These are phyloP conservation scores for Rhizoctonia solani DNA, from an alignment of 1,284 basidiomycete genomes.

Conservation along the genomic window DNA sequence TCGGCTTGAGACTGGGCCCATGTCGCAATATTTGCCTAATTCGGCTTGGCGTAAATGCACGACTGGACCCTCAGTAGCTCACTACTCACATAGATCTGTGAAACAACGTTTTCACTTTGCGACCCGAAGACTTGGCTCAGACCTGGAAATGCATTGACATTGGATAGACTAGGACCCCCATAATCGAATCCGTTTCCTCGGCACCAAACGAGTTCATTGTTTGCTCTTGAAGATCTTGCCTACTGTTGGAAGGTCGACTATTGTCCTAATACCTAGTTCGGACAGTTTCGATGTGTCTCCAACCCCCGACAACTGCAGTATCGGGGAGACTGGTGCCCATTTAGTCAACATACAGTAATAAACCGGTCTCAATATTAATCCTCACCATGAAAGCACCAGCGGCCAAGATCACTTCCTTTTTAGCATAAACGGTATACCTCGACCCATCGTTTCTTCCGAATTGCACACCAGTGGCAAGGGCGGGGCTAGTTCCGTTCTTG, in stretches of 20 bases:
- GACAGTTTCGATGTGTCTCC: constrained; percentile 22
- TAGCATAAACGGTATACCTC: constrained; percentile 13
- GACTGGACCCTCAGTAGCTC: constrained; percentile 44
- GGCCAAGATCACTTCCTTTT: constrained; percentile 35
- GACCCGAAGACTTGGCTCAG: constrained; percentile 48
- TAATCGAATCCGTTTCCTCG: constrained; percentile 31
- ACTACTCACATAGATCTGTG: constrained; percentile 40
- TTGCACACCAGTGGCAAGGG: constrained; percentile 32
- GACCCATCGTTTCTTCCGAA: constrained; percentile 3
- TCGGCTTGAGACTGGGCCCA: constrained; percentile 53
- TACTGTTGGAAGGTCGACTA: constrained; percentile 26
- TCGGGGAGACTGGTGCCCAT: background rate
- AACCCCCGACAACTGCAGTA: constrained; percentile 29
- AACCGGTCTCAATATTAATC: background rate
- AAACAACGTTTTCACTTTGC: background rate
- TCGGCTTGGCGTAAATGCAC: constrained; percentile 42
- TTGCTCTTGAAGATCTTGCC: constrained; percentile 35
- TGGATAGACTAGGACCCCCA: constrained; percentile 50
- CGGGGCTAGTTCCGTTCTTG: constrained; percentile 8
- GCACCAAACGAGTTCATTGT: constrained; percentile 33
- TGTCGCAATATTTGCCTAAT: background rate
- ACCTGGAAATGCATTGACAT: constrained; percentile 54
- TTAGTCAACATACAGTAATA: background rate
- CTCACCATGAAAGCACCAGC: constrained; percentile 23
- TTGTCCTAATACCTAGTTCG: constrained; percentile 7